Conservation (phyloP, 352 stramenopile genomes). For the Hyaloperonospora brassicae region DNA sequence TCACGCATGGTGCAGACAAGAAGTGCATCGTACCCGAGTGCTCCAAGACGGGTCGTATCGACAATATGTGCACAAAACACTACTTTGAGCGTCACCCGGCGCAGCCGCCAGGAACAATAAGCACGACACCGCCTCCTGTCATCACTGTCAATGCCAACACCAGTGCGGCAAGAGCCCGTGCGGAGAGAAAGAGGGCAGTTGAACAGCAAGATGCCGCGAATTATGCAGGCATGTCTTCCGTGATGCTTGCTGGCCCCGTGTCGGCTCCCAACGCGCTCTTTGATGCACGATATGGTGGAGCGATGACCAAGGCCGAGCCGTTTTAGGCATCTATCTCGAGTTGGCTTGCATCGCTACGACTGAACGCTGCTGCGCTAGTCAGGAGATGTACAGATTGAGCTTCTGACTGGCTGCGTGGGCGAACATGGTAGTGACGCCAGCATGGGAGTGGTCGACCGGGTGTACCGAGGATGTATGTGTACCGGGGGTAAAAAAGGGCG, state of each 20-base stretch:
- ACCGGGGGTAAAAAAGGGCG: constrained; percentile 21
- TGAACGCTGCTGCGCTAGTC: constrained; percentile 4
- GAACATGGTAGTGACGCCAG: constrained; percentile 8
- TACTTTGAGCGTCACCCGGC: constrained; percentile 74
- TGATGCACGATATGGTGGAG: constrained; percentile 18
- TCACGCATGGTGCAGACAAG: constrained; percentile 76
- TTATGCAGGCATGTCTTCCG: constrained; percentile 21
- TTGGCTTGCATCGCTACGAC: constrained; percentile 8
- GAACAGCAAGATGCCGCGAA: constrained; percentile 17
- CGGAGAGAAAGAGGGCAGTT: constrained; percentile 26
- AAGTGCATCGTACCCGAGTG: constrained; percentile 76
- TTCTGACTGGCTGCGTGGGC: constrained; percentile 9
- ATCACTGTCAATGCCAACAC: constrained; percentile 34
- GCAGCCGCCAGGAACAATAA: constrained; percentile 30
- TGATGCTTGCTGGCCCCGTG: constrained; percentile 20
- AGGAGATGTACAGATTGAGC: constrained; percentile 19
- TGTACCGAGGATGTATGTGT: constrained; percentile 33
- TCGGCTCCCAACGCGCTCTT: constrained; percentile 9
- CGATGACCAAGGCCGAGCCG: constrained; percentile 21
- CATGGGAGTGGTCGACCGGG: constrained; percentile 10
- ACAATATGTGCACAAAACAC: constrained; percentile 79
- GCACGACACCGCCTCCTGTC: constrained; percentile 27
- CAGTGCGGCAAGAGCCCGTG: constrained; percentile 26
- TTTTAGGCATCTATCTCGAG: constrained; percentile 17
- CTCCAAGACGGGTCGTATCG: constrained; percentile 75